phyloP scores from a whole-genome alignment of 768 basidiomycete genomes.

The Lactarius psammicola region DNA sequence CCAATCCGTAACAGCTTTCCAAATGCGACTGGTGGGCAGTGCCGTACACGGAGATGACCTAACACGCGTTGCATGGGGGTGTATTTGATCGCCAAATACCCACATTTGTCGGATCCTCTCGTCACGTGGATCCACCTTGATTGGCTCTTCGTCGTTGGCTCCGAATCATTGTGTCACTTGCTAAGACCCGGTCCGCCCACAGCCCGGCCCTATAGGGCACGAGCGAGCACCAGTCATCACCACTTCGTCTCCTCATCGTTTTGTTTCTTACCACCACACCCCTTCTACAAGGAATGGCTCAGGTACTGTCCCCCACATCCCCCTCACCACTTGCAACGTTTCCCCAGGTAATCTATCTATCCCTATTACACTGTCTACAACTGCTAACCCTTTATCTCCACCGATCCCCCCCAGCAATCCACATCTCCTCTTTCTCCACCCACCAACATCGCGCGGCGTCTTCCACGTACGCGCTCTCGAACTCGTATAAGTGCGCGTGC shows the following conservation, averaged over 20 bases:
- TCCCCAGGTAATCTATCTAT: slow-evolving; percentile 12
- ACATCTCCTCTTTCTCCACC: slow-evolving; percentile 22
- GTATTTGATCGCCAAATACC: slow-evolving; percentile 21
- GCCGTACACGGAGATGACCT: not conserved
- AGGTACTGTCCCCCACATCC: not conserved
- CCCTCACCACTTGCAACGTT: not conserved
- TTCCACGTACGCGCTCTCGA: slow-evolving; percentile 22
- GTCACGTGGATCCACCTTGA: slow-evolving; percentile 22
- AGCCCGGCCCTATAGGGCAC: not conserved
- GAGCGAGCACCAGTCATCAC: not conserved
- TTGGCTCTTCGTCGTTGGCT: not conserved
- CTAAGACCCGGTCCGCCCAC: slow-evolving; percentile 13
- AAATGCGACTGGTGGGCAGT: not conserved
- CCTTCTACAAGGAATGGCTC: slow-evolving; percentile 9
- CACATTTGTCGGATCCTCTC: slow-evolving; percentile 9
- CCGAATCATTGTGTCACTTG: slow-evolving; percentile 21
- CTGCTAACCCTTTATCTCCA: not conserved
- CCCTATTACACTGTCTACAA: not conserved
- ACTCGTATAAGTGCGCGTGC: slow-evolving; percentile 18
- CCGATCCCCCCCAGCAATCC: not conserved
- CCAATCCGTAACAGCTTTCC: not conserved
- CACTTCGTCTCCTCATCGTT: not conserved
- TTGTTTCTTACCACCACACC: slow-evolving; percentile 9
- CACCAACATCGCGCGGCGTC: slow-evolving; percentile 13
- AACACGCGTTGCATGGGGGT: not conserved